Base-by-base conservation (phyloP, 2,329 filamentous ascomycete genomes). In the Penicillium sp. region DNA sequence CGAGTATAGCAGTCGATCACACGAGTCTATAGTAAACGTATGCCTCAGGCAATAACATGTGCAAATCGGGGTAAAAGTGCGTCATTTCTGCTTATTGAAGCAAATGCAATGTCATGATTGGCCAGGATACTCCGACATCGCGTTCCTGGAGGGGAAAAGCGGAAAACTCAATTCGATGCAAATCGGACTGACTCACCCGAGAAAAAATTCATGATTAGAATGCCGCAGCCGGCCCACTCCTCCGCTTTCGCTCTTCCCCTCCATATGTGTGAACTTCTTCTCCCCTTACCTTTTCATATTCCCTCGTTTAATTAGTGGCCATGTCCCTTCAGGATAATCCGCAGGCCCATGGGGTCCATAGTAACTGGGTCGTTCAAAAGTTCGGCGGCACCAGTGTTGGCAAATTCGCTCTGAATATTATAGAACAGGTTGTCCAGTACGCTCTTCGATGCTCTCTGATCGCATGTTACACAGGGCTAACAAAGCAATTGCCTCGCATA, bases 341-440 rank as follows among this genome's bases (percentile, higher is more conserved):
- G 11, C 40, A 42, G 49, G 54, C 51, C 50, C 50, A 18, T 34
- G 16, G 31, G 31, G 31, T 9, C 39, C 52, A 58, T 41, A 62
- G 64, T 52, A 73, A 75, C 54, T 95, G 89, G 90, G 78, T 95
- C 24, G 86, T 96, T 41, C 89, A 95, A 69, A 96, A 96, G 71
- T 95, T 95, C 69, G 90, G 90, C 52, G 91, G 91, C 42, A 98
- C 91, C 42, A 95, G 88, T 65, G 87, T 97, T 42, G 93, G 91
- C 60, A 97, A 97, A 72, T 95, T 95, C 62, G 85, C 90, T 42
- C 78, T 81, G 58, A 85, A 85, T 66, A 85, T 87, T 60, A 81
- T 84, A 23, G 77, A 82, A 57, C 79, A 86, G 60, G 88, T 91
- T 64, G 80, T 90, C 56, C 73, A 74, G 77, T 80, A 70, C 66